Conservation (phyloP, 2,329 filamentous ascomycete species). For the Aspergillus awamori region DNA sequence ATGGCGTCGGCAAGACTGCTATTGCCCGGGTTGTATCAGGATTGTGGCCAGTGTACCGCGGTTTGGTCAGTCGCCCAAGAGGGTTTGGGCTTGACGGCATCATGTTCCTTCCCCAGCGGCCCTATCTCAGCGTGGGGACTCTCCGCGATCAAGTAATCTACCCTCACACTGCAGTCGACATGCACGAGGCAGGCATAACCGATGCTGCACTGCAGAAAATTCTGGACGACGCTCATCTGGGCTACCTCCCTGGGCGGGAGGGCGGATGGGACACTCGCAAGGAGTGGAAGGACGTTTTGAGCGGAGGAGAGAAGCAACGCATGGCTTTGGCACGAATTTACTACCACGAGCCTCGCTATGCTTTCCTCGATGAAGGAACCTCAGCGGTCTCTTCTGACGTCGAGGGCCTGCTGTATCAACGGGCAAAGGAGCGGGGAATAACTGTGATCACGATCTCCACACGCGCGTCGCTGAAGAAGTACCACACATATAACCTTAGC, state of each 20-base stretch:
- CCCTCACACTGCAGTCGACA: constrained; percentile 90
- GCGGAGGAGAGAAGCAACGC: constrained; percentile 94
- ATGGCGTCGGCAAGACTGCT: constrained; percentile 90
- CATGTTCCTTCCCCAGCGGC: constrained; percentile 96
- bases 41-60: constrained; percentile 94
- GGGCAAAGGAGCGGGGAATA: constrained; percentile 88
- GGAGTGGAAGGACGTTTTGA: constrained; percentile 98
- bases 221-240: constrained; percentile 80
- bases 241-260: constrained; percentile 87
- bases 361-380: constrained; percentile 93
- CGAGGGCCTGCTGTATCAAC: constrained; percentile 90
- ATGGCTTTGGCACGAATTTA: constrained; percentile 87
- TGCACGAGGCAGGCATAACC: constrained; percentile 76
- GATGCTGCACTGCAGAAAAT: constrained; percentile 78
- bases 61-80: constrained; percentile 85
- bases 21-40: constrained; percentile 87
- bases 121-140: constrained; percentile 89
- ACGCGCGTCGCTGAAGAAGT: constrained; percentile 89
- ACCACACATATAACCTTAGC: constrained; percentile 88
- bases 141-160: constrained; percentile 97
- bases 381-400: constrained; percentile 89
- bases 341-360: constrained; percentile 94
- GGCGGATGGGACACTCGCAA: constrained; percentile 96
- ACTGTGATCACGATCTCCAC: constrained; percentile 97
- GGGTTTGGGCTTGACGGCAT: constrained; percentile 82